phyloP scores from a whole-genome alignment of 306 rosid genomes.

The Vigna mungo region DNA sequence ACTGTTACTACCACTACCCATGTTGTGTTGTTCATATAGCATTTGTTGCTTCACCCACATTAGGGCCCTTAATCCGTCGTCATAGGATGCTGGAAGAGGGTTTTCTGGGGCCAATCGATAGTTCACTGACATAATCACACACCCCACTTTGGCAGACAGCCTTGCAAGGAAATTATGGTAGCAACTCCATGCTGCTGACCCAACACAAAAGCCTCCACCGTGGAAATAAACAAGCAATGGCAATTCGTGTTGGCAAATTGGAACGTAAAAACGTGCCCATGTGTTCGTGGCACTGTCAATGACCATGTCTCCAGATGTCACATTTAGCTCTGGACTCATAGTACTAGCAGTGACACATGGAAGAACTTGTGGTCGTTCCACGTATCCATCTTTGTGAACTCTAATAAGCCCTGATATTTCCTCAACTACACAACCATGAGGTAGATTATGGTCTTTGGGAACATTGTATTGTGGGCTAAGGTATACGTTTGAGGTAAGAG shows the following conservation, averaged over 20 bases:
- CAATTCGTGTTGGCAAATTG: constrained; percentile 54
- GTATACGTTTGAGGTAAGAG: constrained; percentile 57
- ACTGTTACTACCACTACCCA: constrained; percentile 3
- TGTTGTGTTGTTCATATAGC: neutral
- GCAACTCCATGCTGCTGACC: constrained; percentile 89
- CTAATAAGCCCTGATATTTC: constrained; percentile 79
- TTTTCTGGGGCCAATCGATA: constrained; percentile 88
- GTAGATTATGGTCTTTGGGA: constrained; percentile 42
- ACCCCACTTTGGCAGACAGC: constrained; percentile 53
- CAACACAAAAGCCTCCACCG: constrained; percentile 92
- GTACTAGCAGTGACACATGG: constrained; percentile 58
- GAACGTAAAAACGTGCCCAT: constrained; percentile 86
- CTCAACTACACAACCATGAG: constrained; percentile 54
- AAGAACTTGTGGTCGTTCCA: constrained; percentile 71
- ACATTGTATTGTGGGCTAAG: constrained; percentile 44
- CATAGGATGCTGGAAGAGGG: constrained; percentile 88
- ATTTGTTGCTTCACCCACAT: constrained; percentile 70
- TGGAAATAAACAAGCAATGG: constrained; percentile 81
- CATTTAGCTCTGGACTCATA: constrained; percentile 53
- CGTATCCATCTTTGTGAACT: constrained; percentile 71
- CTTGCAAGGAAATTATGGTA: constrained; percentile 75
- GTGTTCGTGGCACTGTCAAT: constrained; percentile 60
- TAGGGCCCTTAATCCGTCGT: constrained; percentile 73
- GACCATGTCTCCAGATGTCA: constrained; percentile 62
- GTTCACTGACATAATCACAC: constrained; percentile 75